A percentile compares a stretch with the other conserved stretches of the same genome.
phyloP scores from a whole-genome alignment of 1,284 basidiomycete species.

The Cystobasidiaceae sp. region DNA sequence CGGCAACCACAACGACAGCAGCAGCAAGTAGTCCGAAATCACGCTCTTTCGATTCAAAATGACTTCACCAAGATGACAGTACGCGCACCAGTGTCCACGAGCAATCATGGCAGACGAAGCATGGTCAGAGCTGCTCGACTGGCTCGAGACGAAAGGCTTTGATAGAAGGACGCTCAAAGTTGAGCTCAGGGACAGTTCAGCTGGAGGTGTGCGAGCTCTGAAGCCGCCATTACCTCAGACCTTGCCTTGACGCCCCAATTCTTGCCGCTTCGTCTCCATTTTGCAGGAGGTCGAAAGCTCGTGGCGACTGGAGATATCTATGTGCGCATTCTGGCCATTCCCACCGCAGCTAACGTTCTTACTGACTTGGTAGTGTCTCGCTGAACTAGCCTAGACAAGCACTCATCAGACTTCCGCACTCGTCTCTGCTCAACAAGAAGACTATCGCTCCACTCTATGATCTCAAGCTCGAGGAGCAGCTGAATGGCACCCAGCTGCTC shows the following conservation, averaged over 20 bases:
- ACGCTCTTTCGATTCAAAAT: not conserved
- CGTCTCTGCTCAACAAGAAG: constrained; percentile 3
- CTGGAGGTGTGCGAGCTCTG: constrained; percentile 18
- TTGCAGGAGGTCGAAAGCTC: constrained; percentile 18
- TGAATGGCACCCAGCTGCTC: constrained; percentile 35
- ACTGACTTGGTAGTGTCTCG: not conserved
- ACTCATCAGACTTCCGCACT: constrained; percentile 8
- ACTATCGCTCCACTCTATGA: constrained; percentile 21
- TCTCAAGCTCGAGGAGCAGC: not conserved
- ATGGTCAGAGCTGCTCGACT: constrained; percentile 15
- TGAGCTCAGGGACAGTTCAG: not conserved
- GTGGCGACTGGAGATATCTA: constrained; percentile 11
- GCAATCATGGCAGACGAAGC: constrained; percentile 5
- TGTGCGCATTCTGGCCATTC: not conserved
- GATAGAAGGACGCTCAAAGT: constrained; percentile 11
- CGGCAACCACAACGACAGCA: no score
- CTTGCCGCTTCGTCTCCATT: not conserved
- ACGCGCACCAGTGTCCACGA: not conserved
- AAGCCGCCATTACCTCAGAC: not conserved
- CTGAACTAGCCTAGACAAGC: not conserved
- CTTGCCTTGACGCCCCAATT: not conserved
- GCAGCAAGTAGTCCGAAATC: no score
- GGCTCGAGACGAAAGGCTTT: constrained; percentile 22
- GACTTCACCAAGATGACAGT: not conserved
- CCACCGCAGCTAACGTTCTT: not conserved